A percentile compares a stretch with the other conserved stretches of the same genome.
Conservation (phyloP, 2,329 filamentous ascomycete genomes). For the Microthyrium microscopicum region DNA sequence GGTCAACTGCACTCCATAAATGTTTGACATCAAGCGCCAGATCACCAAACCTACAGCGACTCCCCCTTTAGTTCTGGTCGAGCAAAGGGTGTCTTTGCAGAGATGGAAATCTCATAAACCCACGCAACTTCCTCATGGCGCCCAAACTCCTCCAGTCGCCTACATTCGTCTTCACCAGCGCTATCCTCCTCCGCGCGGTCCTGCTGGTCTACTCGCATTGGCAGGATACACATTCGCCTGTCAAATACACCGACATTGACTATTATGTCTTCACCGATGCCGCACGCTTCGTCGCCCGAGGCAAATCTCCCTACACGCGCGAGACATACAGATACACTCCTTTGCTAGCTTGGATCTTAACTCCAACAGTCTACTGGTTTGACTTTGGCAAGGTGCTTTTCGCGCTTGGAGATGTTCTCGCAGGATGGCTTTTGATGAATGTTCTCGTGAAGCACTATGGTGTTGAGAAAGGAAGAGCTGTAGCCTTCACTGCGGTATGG, state of each 20-base stretch:
- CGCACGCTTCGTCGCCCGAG: constrained; percentile 54
- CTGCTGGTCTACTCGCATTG: constrained; percentile 80
- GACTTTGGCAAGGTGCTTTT: constrained; percentile 81
- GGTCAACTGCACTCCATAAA: no score
- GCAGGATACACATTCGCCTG: constrained; percentile 77
- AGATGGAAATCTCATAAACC: no score
- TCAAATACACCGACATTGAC: constrained; percentile 99
- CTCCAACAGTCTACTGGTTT: constrained; percentile 69
- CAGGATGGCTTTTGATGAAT: constrained; percentile 59
- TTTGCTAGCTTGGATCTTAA: constrained; percentile 74
- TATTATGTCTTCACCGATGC: constrained; percentile 98
- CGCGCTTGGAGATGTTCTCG: constrained; percentile 63
- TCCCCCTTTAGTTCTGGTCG: no score
- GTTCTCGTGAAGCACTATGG: constrained; percentile 28
- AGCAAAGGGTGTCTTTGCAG: no score
- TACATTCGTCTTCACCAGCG: constrained; percentile 23
- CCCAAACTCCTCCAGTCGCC: no score
- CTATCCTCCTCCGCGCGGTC: constrained; percentile 46
- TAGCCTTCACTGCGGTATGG: constrained; percentile 77
- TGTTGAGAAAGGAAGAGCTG: constrained; percentile 31
- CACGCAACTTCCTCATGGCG: no score
- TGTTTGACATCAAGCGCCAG: no score
- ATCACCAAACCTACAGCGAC: no score
- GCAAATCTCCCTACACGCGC: constrained; percentile 62
- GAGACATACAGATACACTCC: constrained; percentile 97